Evolutionary conservation across 2,329 filamentous ascomycete species (phyloP).

Genomic region (Botrytis sinoallii): DNA sequence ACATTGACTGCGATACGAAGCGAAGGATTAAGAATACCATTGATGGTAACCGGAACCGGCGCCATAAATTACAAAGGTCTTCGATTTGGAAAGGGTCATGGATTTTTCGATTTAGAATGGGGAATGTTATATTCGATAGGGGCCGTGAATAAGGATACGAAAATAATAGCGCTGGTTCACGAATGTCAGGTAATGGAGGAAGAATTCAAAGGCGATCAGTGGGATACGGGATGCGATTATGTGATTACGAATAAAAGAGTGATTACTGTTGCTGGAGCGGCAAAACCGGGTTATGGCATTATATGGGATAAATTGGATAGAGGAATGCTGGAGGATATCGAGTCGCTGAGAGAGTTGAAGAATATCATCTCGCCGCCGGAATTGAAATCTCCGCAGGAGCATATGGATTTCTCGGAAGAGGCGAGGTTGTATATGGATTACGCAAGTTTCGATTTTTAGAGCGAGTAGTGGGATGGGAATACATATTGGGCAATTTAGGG

Average conservation of each 20-base stretch:
- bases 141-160: slow-evolving; percentile 32
- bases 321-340: slow-evolving; percentile 41
- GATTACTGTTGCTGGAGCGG: slow-evolving; percentile 33
- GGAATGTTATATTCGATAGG: slow-evolving; percentile 40
- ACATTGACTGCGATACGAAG: slow-evolving; percentile 39
- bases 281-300: slow-evolving; percentile 40
- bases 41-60: slow-evolving; percentile 43
- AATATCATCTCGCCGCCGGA: slow-evolving; percentile 16
- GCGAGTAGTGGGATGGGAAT: background rate
- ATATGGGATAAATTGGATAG: slow-evolving; percentile 41
- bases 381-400: slow-evolving; percentile 14
- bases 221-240: slow-evolving; percentile 44
- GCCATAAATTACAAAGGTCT: slow-evolving; percentile 42
- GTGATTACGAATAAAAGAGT: slow-evolving; percentile 40
- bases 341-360: slow-evolving; percentile 23
- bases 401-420: slow-evolving; percentile 14
- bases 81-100: slow-evolving; percentile 42
- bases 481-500: background rate
- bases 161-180: slow-evolving; percentile 41
- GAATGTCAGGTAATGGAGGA: slow-evolving; percentile 43
- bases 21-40: slow-evolving; percentile 32
- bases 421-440: slow-evolving; percentile 17
- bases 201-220: slow-evolving; percentile 38
- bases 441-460: slow-evolving; percentile 14
- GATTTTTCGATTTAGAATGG: slow-evolving; percentile 46